Evolutionary conservation across 1,284 basidiomycete species (phyloP).

Genomic region (Leccinum subatratum): DNA sequence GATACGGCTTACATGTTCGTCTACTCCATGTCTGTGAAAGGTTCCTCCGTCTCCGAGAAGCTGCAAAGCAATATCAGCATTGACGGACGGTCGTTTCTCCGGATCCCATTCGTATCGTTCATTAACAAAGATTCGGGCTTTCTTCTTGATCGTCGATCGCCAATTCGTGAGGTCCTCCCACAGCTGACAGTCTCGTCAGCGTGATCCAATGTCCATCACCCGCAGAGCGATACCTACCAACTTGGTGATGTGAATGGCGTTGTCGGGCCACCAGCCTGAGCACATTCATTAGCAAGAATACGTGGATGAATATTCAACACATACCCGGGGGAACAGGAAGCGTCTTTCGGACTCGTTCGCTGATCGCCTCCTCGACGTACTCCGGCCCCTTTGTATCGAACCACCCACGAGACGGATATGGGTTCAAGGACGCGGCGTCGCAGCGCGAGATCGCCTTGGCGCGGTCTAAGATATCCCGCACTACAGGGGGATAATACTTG

Average conservation of each 20-base stretch:
- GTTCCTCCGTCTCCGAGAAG: no score
- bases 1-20: no score
- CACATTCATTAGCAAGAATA: not conserved
- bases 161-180: not conserved
- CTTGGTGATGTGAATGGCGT: not conserved
- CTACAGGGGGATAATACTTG: not conserved
- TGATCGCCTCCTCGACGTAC: not conserved
- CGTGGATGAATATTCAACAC: not conserved
- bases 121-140: not conserved
- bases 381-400: not conserved
- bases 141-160: not conserved
- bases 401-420: not conserved
- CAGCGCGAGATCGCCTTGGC: not conserved
- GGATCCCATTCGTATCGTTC: not conserved
- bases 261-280: not conserved
- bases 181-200: not conserved
- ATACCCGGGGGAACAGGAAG: not conserved
- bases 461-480: not conserved
- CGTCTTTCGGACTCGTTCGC: not conserved
- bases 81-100: not conserved
- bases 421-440: not conserved
- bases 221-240: not conserved
- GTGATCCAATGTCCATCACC: not conserved
- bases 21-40: no score
- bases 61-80: no score